Base-by-base conservation (phyloP, 371 early-diverging fungal genomes). In the Rhizopus microsporus region DNA sequence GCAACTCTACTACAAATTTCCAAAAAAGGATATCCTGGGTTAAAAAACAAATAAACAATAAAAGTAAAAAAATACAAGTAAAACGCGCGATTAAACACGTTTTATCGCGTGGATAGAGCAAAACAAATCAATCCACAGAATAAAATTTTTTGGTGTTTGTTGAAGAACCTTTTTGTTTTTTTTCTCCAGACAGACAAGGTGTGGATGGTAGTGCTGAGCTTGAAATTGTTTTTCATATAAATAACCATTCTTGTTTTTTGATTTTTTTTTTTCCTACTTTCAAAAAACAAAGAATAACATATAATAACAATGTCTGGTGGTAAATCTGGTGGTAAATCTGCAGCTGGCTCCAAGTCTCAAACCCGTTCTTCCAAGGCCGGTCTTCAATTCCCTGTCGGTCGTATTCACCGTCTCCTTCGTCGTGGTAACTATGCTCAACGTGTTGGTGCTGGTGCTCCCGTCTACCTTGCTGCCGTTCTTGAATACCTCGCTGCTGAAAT, bases 401-500 rank as follows among this genome's bases (percentile, higher is more conserved):
- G 97, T 92, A 89, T 97, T 71, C 95, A 97, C 81, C 92, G 95
- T 87, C 88, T 91, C 56, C 83, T 97, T 62, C 90, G 95, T 73
- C 91, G 91, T 81, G 95, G 95, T 64, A 94, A 94, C 90, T 95
- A 95, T 75, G 94, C 95, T 62, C 93, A 91, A 75, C 92, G 95
- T 84, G 88, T 95, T 57, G 94, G 93, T 80, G 93, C 93, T 67
- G 91, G 93, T 81, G 94, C 95, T 56, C 94, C 94, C 69, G 95
- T 95, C 71, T 96, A 94, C 83, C 81, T 95, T 47, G 95, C 96
- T 60, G 94, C 96, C 62, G 95, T 95, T 51, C 88, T 97, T 63
- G 95, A 95, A 83, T 97, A 97, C 84, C 84, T 97, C 67, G 90
- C 91, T 70, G 96, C 96, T 74, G 97, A 97, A 88, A 94, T 95